Evolutionary conservation across 768 basidiomycete species (phyloP).

Genomic region (Podaxis sp.): DNA sequence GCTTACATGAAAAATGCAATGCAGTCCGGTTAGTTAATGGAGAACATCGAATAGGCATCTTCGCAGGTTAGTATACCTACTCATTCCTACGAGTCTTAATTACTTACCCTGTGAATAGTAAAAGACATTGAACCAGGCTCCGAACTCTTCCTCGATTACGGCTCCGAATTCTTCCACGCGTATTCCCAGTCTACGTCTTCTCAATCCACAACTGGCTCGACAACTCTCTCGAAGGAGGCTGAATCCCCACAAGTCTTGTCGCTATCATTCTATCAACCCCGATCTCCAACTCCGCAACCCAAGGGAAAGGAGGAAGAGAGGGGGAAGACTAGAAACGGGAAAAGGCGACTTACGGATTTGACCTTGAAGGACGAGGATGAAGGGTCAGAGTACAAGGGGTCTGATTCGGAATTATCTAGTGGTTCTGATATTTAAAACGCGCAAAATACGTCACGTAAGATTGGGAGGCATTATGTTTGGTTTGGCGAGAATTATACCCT

Average conservation of each 20-base stretch:
- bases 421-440: not conserved
- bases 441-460: too few species aligned
- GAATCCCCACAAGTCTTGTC: not conserved
- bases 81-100: too few species aligned
- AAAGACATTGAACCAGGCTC: slow-evolving; percentile 16
- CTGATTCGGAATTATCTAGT: not conserved
- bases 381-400: not conserved
- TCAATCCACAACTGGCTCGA: not conserved
- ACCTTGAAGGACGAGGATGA: not conserved
- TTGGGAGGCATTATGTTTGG: too few species aligned
- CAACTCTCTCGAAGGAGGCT: not conserved
- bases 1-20: not conserved
- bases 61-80: slow-evolving; percentile 7
- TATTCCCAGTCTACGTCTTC: not conserved
- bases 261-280: not conserved
- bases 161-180: slow-evolving; percentile 12
- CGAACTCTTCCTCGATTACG: slow-evolving; percentile 21
- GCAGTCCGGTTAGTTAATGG: slow-evolving; percentile 16
- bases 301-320: not conserved
- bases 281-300: not conserved
- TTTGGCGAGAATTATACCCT: too few species aligned
- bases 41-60: slow-evolving; percentile 19
- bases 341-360: not conserved
- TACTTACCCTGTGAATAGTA: not conserved
- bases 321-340: not conserved